phyloP scores from a whole-genome alignment of 345 rosid species.

The Linum lewisii region DNA sequence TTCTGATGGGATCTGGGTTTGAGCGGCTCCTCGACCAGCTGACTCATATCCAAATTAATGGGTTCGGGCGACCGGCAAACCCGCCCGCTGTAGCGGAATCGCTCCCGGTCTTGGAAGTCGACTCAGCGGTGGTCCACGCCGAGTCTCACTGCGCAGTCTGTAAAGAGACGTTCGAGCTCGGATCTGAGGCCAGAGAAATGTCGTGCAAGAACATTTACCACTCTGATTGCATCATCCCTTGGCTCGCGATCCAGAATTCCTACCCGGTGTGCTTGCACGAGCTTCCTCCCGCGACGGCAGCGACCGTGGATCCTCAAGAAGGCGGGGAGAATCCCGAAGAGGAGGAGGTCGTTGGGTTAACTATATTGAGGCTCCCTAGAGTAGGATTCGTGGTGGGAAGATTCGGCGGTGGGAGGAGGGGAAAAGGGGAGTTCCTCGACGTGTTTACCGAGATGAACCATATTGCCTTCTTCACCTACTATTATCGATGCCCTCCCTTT shows the following conservation, averaged over 20 bases:
- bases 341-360: conserved; percentile 45
- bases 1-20: conserved; percentile 67
- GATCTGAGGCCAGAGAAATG: conserved; percentile 52
- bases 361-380: conserved; percentile 80
- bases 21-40: conserved; percentile 57
- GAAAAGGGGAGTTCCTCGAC: conserved; percentile 40
- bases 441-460: conserved; percentile 63
- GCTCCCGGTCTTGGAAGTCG: conserved; percentile 45
- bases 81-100: conserved; percentile 64
- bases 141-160: conserved; percentile 71
- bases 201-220: conserved; percentile 74
- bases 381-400: conserved; percentile 81
- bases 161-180: conserved; percentile 53
- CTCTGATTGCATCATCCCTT: conserved; percentile 56
- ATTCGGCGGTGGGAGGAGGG: conserved; percentile 35
- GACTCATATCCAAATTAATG: conserved; percentile 45
- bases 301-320: conserved; percentile 15
- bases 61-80: conserved; percentile 46
- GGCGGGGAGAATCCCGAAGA: conserved; percentile 4
- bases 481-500: too few species aligned
- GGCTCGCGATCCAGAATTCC: conserved; percentile 60
- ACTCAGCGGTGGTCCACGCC: conserved; percentile 22
- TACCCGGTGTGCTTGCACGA: conserved; percentile 68
- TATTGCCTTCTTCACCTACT: too few species aligned
- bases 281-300: conserved; percentile 20